Conservation (phyloP, 805 yeast species). For the Sugiyamaella marilandica region DNA sequence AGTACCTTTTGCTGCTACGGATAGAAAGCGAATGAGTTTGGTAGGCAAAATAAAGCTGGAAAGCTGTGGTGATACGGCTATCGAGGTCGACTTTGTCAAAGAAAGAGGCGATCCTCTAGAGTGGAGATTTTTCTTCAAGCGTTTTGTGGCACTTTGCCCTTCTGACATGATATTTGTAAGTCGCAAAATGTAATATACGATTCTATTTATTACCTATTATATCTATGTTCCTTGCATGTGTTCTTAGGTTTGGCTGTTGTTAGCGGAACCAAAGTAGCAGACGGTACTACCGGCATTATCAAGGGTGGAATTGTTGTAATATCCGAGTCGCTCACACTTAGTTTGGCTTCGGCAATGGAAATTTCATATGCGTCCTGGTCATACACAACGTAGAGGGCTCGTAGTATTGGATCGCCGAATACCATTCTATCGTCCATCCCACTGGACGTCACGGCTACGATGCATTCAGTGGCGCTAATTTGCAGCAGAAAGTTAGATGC, state of each 20-base stretch:
- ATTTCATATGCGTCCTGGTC: slow-evolving; percentile 56
- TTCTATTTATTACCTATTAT: background rate
- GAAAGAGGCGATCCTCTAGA: slow-evolving; percentile 65
- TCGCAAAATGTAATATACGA: background rate
- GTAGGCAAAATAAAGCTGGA: slow-evolving; percentile 22
- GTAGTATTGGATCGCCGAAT: slow-evolving; percentile 62
- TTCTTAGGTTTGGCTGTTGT: background rate
- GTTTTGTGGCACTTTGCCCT: slow-evolving; percentile 51
- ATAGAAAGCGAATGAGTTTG: slow-evolving; percentile 22
- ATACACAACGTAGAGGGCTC: slow-evolving; percentile 61
- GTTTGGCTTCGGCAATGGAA: slow-evolving; percentile 47
- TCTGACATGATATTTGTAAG: slow-evolving; percentile 30
- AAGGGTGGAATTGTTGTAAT: slow-evolving; percentile 23
- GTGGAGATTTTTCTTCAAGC: slow-evolving; percentile 65
- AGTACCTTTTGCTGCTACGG: slow-evolving; percentile 19
- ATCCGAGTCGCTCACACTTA: slow-evolving; percentile 25
- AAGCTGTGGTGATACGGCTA: slow-evolving; percentile 27
- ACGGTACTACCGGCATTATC: slow-evolving; percentile 10
- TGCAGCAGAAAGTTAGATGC: slow-evolving; percentile 14
- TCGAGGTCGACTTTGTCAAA: slow-evolving; percentile 50
- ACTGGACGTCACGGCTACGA: slow-evolving; percentile 7
- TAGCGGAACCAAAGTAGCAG: slow-evolving; percentile 9
- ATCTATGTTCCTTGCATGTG: background rate
- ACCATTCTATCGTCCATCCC: slow-evolving; percentile 25
- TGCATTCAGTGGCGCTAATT: slow-evolving; percentile 6